Evolutionary conservation across 139 green algal genomes (phyloP).

Genomic region (Asterochloris sp.): DNA sequence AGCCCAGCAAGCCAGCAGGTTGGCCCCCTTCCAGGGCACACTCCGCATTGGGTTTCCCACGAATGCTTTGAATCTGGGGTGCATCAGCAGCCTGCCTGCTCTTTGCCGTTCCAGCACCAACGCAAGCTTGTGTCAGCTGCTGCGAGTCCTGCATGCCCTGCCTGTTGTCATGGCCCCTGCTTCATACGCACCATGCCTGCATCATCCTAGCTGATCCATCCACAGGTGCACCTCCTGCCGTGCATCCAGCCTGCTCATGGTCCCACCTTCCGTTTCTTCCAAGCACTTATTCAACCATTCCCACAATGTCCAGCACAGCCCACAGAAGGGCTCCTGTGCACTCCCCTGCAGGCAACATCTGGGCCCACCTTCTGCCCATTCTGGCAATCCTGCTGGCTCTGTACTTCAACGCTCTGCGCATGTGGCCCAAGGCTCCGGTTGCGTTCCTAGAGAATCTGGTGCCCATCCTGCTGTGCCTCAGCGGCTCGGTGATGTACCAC

Average conservation of each 20-base stretch:
- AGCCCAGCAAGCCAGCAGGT: no score
- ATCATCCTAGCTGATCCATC: not conserved
- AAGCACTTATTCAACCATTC: not conserved
- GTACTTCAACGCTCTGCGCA: not conserved
- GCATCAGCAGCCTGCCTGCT: not conserved
- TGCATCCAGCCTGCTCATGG: not conserved
- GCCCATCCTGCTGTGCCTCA: constrained; percentile 35
- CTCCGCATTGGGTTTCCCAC: no score
- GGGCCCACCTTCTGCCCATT: constrained; percentile 24
- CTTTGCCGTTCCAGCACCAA: not conserved
- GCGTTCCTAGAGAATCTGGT: constrained; percentile 19
- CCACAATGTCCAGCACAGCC: not conserved
- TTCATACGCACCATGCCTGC: not conserved
- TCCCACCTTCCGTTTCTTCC: not conserved
- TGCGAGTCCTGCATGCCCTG: not conserved
- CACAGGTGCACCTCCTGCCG: not conserved
- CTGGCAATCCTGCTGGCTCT: constrained; percentile 21
- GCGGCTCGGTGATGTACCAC: constrained; percentile 39
- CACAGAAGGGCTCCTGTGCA: not conserved
- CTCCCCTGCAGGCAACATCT: constrained; percentile 35
- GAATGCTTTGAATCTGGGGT: not conserved
- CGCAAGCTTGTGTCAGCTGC: not conserved
- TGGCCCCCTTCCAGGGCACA: no score
- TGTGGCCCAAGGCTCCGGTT: constrained; percentile 25
- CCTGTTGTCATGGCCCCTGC: not conserved